Base-by-base conservation (phyloP, 495 filamentous ascomycete species). In the Penicillium canescens region DNA sequence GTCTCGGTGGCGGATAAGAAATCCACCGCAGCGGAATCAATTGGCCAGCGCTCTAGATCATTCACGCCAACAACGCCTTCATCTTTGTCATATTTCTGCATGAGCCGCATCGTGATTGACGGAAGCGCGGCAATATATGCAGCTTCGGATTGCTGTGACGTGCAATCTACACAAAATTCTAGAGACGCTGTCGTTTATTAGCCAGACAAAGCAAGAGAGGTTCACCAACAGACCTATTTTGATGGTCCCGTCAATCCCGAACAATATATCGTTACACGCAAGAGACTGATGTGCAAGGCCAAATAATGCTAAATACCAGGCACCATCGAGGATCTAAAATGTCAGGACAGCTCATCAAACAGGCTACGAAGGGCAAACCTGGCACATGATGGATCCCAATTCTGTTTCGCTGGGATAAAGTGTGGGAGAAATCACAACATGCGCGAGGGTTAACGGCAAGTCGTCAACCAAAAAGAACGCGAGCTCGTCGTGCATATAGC, bases 401-500 rank as follows among this genome's bases (percentile, higher is more conserved):
- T 52, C 49, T 14, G 28, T 13, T 40, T 52, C 20, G 21, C 16
- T 44, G 16, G 42, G 51, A 46, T 54, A 46, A 26, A 54, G 4
- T 34, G 13, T 26, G 14, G 23, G 42, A 45, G 33, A 45, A 45
- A 28, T n/a, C 6, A 45, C 8, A 45, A 45, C 13, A 45, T 34
- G 8, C 11, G 35, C 23, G 23, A 54, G 51, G 7, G 36, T 54
- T 16, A 54, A 23, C 14, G 42, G 42, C n/a, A 54, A 40, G 31
- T 54, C 24, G 21, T 37, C 24, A 41, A 54, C 42, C 21, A 54
- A 34, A 23, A 54, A 54, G 42, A 41, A 54, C 42, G 36, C 21
- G 10, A 42, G 28, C 46, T 54, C 35, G 12, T 40, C 16, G 26
- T 46, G 20, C 3, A 53, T 46, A n/a, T 53, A 53, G 42, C 23